phyloP scores from a whole-genome alignment of 148 eudicot genomes.

The Vaccinium macrocarpon region DNA sequence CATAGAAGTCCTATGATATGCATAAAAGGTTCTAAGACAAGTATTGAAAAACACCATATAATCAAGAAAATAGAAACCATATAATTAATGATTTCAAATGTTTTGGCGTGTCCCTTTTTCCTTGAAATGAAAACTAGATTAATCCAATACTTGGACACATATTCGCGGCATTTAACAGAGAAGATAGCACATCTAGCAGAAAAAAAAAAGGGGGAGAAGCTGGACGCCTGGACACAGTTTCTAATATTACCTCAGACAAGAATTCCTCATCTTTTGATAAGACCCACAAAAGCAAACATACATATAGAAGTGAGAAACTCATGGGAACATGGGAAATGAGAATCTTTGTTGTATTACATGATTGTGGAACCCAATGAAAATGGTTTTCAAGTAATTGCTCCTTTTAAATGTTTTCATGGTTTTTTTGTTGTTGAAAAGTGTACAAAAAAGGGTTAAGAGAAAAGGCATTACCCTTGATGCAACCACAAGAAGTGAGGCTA shows the following conservation, averaged over 20 bases:
- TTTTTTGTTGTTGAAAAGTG: background rate
- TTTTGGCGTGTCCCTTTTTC: background rate
- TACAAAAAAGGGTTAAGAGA: background rate
- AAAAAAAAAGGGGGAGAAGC: background rate
- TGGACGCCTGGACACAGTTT: background rate
- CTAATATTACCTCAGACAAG: background rate
- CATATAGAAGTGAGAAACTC: background rate
- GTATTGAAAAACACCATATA: too few species aligned
- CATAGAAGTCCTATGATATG: too few species aligned
- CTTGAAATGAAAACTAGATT: background rate
- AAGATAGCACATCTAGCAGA: background rate
- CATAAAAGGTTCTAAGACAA: too few species aligned
- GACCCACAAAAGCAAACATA: background rate
- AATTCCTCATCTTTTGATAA: conserved; percentile 4
- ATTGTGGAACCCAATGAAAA: background rate
- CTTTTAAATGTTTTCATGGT: background rate
- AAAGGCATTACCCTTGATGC: background rate
- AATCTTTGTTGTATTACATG: background rate
- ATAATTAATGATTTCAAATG: too few species aligned
- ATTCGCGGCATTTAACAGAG: background rate
- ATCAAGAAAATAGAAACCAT: too few species aligned
- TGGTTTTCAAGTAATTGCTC: background rate
- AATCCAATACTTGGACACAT: background rate
- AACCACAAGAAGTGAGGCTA: background rate
- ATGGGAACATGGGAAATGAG: background rate